Conservation (phyloP, 805 yeast species). For the Teunomyces barrocoloradensis region DNA sequence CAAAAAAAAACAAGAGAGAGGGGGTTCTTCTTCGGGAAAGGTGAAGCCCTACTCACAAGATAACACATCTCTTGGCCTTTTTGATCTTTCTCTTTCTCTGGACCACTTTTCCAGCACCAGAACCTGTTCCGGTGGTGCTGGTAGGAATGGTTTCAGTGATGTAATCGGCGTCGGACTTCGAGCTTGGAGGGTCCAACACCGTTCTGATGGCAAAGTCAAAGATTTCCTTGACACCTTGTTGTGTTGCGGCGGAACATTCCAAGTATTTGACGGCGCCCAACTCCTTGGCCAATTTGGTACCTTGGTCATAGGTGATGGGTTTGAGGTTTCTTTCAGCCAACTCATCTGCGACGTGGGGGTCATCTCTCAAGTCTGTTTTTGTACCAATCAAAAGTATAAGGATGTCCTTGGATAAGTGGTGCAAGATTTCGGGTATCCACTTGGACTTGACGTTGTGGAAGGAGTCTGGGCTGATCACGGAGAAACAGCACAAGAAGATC, state of each 20-base stretch:
- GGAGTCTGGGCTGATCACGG: constrained; percentile 76
- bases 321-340: constrained; percentile 58
- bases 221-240: constrained; percentile 78
- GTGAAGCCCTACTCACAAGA: constrained; percentile 27
- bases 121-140: constrained; percentile 11
- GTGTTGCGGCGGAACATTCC: constrained; percentile 91
- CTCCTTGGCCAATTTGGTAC: constrained; percentile 63
- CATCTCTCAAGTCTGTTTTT: constrained; percentile 83
- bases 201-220: constrained; percentile 79
- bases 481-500: constrained; percentile 81
- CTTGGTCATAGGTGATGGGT: constrained; percentile 65
- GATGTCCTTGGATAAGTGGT: constrained; percentile 72
- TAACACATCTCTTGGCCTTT: constrained; percentile 36
- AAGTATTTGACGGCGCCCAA: constrained; percentile 70
- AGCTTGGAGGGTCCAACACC: constrained; percentile 53
- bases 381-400: constrained; percentile 79
- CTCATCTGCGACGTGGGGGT: constrained; percentile 68
- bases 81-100: constrained; percentile 26
- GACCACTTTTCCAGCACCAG: constrained; percentile 8
- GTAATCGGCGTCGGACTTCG: constrained; percentile 10
- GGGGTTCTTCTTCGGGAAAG: too few species aligned
- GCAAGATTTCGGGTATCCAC: constrained; percentile 78
- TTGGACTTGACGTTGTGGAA: constrained; percentile 78
- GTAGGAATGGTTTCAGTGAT: constrained; percentile 13
- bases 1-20: too few species aligned